Evolutionary conservation across 2,329 filamentous ascomycete genomes (phyloP).

Genomic region (Monosporascus sp.): DNA sequence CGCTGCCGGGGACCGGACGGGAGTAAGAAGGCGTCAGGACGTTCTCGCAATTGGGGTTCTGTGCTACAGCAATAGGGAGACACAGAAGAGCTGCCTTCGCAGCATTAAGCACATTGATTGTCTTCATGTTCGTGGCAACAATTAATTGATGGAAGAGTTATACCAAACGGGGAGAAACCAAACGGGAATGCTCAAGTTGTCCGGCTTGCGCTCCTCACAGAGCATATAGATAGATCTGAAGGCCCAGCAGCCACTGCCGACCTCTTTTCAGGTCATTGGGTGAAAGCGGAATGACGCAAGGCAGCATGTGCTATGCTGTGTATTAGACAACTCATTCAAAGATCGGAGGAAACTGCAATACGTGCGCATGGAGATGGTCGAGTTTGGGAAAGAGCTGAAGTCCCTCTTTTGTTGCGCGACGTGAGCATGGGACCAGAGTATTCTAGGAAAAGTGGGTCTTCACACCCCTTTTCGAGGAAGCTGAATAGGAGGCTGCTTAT

Average conservation of each 20-base stretch:
- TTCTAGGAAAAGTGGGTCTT: too few relatives aligned
- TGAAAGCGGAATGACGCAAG: not conserved
- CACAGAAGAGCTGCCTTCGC: not conserved
- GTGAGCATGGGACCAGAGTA: too few relatives aligned
- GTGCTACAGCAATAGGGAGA: not conserved
- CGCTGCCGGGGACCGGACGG: slow-evolving; percentile 8
- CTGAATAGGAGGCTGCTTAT: too few relatives aligned
- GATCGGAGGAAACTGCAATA: not conserved
- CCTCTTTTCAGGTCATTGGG: not conserved
- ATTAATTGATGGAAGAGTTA: not conserved
- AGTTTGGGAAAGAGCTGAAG: too few relatives aligned
- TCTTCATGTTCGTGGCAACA: not conserved
- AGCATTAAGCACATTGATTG: not conserved
- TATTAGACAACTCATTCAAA: not conserved
- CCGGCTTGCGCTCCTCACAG: too few relatives aligned
- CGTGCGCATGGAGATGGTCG: not conserved
- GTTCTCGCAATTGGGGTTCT: not conserved
- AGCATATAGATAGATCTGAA: too few relatives aligned
- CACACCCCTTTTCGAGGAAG: too few relatives aligned
- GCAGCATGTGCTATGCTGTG: not conserved
- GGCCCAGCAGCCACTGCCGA: not conserved
- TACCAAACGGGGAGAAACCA: not conserved
- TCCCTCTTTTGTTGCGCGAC: too few relatives aligned
- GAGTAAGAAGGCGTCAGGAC: slow-evolving; percentile 5
- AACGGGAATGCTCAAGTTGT: not conserved